Percentiles rank a stretch among this genome's conserved stretches.
Conservation (phyloP, 2,329 filamentous ascomycete genomes). For the Aspergillus pseudotamarii region DNA sequence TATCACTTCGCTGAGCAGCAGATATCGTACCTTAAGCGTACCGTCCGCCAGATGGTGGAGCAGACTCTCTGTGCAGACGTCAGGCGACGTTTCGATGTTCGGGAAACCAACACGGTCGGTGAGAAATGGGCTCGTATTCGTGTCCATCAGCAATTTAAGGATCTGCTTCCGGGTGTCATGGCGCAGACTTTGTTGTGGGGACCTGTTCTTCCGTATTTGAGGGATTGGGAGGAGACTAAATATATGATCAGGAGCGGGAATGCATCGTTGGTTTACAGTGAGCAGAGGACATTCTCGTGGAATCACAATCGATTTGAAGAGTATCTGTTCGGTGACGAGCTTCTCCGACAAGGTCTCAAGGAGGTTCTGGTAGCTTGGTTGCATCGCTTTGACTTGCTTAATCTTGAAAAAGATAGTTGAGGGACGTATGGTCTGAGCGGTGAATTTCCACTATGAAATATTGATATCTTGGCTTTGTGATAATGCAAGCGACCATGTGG, state of each 20-base stretch:
- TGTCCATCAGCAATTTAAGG: neutral
- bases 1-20: neutral
- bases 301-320: neutral
- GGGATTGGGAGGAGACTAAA: neutral
- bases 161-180: neutral
- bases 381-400: neutral
- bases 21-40: neutral
- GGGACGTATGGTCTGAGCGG: neutral
- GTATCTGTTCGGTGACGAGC: neutral
- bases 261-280: neutral
- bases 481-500: too few species aligned
- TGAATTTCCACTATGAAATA: neutral
- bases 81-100: neutral
- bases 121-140: neutral
- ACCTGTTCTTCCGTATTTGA: neutral
- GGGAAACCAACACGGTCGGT: neutral
- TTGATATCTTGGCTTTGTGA: neutral
- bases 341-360: neutral
- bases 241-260: neutral
- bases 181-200: neutral
- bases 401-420: neutral
- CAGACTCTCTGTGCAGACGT: neutral
- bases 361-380: neutral
- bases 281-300: neutral
- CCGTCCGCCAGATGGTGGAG: neutral